Evolutionary conservation across 1,284 basidiomycete genomes (phyloP), one percentile per base, ranked within the genome.

Genomic region (Mycena sp.): DNA sequence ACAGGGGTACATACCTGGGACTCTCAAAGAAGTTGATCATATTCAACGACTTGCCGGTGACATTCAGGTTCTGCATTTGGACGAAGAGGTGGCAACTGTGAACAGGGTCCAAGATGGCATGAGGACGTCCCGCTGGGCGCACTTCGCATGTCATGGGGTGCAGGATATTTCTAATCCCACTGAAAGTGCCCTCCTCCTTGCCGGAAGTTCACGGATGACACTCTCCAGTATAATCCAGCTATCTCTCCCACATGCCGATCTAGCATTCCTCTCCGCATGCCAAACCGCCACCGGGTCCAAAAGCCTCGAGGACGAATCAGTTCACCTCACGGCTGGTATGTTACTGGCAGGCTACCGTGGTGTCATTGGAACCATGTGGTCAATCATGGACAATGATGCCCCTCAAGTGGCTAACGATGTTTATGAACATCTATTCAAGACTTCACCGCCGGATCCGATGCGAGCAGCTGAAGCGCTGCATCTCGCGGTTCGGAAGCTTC

Each of bases 211-310:
- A 21, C 23, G 35, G 1, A n/a, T 57, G 1, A 57, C 45, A 2
- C 45, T 57, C 25, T 29, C 44, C 4, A 40, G 30, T 29, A 48
- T 46, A 14, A 62, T 65, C 30, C n/a, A 59, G 32, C 23, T 58
- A 6, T 16, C 43, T 5, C 58, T 70, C 6, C 65, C 61, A 11
- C 9, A 52, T 35, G 67, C 65, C 21, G 64, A 70, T 12, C 48
- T 75, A 28, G 74, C 72, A 21, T 74, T 71, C 57, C 67, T 73
- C 11, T 72, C 71, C 30, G 73, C 73, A 6, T 75, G 73, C 51
- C 63, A 74, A 48, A 75, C 71, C 17, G 72, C 71, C 4, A 65
- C 46, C 29, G 72, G 72, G 9, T 65, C 60, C 46, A 56, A 57
- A 5, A 25, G 44, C 2, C 41, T 67, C 5, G 57, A 69, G 5